Evolutionary conservation across 2,329 filamentous ascomycete genomes (phyloP).

Genomic region (Penicillium crustosum): DNA sequence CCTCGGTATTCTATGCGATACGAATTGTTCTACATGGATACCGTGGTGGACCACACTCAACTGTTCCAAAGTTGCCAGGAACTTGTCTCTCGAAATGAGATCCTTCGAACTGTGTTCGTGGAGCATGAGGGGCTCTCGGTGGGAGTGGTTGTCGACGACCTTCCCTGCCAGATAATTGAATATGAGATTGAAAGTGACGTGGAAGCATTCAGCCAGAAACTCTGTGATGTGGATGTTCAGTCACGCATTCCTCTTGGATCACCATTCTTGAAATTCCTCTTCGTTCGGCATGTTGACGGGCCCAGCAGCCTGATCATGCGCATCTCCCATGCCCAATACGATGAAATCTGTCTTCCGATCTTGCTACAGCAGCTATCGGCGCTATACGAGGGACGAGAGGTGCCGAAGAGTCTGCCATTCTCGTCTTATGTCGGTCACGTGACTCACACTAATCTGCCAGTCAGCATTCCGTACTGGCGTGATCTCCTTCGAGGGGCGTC

Average conservation of each 20-base stretch:
- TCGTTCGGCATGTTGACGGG: slow-evolving; percentile 32
- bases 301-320: slow-evolving; percentile 46
- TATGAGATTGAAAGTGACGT: slow-evolving; percentile 49
- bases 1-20: slow-evolving; percentile 63
- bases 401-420: slow-evolving; percentile 36
- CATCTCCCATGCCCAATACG: slow-evolving; percentile 64
- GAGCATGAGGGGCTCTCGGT: slow-evolving; percentile 26
- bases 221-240: slow-evolving; percentile 53
- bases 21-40: slow-evolving; percentile 59
- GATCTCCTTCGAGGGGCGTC: slow-evolving; percentile 53
- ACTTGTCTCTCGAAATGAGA: slow-evolving; percentile 57
- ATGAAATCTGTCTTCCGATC: slow-evolving; percentile 60
- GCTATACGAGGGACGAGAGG: slow-evolving; percentile 40
- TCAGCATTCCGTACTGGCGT: slow-evolving; percentile 49
- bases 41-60: slow-evolving; percentile 45
- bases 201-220: slow-evolving; percentile 48
- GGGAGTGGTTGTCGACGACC: slow-evolving; percentile 13
- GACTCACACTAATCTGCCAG: slow-evolving; percentile 31
- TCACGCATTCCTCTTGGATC: slow-evolving; percentile 55
- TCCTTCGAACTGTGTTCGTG: slow-evolving; percentile 61
- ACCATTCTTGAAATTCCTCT: slow-evolving; percentile 56
- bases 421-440: slow-evolving; percentile 37
- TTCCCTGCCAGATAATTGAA: slow-evolving; percentile 48
- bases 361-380: slow-evolving; percentile 58
- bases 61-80: slow-evolving; percentile 52